Evolutionary conservation across 2,329 filamentous ascomycete genomes (phyloP).

Genomic region (Penicillium brevicompactum): DNA sequence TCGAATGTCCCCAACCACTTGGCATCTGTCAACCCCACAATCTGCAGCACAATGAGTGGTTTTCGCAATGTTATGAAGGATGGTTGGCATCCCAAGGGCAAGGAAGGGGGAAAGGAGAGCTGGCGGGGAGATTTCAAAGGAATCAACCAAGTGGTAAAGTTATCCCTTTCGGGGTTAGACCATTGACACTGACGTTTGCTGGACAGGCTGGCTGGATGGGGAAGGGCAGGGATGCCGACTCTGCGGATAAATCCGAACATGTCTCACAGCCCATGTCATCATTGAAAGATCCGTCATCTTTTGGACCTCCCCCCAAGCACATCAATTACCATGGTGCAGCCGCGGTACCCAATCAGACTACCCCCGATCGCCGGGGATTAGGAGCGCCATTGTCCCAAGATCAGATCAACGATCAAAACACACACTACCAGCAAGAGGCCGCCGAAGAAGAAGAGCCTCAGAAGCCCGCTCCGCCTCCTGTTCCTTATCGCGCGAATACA

Average conservation of each 20-base stretch:
- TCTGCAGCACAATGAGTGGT: conserved; percentile 45
- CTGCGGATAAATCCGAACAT: conserved; percentile 50
- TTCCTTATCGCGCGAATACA: conserved; percentile 70
- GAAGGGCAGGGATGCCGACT: conserved; percentile 51
- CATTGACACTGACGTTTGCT: conserved; percentile 16
- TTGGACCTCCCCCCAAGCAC: conserved; percentile 78
- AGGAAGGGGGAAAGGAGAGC: conserved; percentile 55
- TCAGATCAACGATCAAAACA: conserved; percentile 36
- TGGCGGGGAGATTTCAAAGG: conserved; percentile 60
- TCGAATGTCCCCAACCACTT: background rate
- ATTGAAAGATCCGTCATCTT: conserved; percentile 74
- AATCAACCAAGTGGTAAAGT: conserved; percentile 58
- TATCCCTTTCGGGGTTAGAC: conserved; percentile 3
- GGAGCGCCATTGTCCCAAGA: conserved; percentile 47
- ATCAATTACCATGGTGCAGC: conserved; percentile 52
- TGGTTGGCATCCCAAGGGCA: conserved; percentile 58
- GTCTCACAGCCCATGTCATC: conserved; percentile 66
- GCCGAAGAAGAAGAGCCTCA: conserved; percentile 31
- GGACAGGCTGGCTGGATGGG: conserved; percentile 61
- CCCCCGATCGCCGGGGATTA: conserved; percentile 45
- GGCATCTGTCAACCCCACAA: conserved; percentile 3
- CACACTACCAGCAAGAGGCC: conserved; percentile 31
- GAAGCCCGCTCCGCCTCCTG: conserved; percentile 54
- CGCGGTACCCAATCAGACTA: conserved; percentile 48
- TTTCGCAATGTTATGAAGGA: conserved; percentile 52